phyloP scores from a whole-genome alignment of 345 rosid species.

The Gossypium anomalum region DNA sequence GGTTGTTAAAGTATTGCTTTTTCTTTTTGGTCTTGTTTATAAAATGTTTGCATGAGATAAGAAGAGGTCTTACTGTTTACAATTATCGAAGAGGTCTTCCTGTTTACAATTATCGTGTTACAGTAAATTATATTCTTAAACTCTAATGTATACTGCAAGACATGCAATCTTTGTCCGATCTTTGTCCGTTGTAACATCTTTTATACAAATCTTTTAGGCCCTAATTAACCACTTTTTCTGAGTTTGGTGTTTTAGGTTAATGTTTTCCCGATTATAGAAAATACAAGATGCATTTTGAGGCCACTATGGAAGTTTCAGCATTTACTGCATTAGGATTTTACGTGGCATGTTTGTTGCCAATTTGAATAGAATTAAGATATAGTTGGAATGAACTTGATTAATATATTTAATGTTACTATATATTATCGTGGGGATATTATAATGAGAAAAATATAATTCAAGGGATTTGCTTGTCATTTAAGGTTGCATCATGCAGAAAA shows the following conservation, averaged over 20 bases:
- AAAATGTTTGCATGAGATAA: constrained; percentile 8
- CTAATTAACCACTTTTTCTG: not conserved
- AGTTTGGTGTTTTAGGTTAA: constrained; percentile 2
- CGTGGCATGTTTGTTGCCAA: not conserved
- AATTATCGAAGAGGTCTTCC: not conserved
- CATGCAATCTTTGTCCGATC: not conserved
- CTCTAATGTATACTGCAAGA: not conserved
- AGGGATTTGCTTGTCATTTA: not conserved
- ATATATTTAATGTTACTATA: not conserved
- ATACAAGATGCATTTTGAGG: not conserved
- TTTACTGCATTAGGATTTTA: not conserved
- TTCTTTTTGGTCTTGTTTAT: constrained; percentile 2
- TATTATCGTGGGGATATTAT: not conserved
- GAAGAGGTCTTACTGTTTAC: not conserved
- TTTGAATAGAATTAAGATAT: not conserved
- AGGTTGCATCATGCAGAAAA: not conserved
- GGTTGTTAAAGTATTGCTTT: constrained; percentile 15
- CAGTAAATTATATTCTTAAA: constrained; percentile 6
- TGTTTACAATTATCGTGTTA: constrained; percentile 1
- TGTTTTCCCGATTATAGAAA: not conserved
- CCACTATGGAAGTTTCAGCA: not conserved
- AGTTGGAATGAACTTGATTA: not conserved
- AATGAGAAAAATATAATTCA: not conserved
- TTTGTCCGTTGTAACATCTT: not conserved
- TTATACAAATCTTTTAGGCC: not conserved